Conservation (phyloP, 2,329 filamentous ascomycete genomes). For the Ramularia collo-cygni region DNA sequence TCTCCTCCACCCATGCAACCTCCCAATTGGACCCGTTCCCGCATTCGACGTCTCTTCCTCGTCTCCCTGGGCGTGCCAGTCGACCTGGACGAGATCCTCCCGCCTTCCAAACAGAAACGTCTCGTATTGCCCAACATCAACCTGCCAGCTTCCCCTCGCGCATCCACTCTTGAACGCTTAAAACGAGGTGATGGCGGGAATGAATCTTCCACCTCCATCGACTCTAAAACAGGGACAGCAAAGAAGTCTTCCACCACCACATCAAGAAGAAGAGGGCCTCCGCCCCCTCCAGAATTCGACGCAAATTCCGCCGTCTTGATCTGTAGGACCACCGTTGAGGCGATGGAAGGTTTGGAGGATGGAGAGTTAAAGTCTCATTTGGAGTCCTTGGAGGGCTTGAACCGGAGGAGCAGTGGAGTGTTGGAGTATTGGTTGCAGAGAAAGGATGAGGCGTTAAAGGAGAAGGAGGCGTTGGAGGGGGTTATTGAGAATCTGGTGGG, state of each 20-base stretch:
- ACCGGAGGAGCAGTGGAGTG: conserved; percentile 65
- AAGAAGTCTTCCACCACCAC: conserved; percentile 8
- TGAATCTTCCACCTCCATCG: conserved; percentile 26
- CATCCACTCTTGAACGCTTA: conserved; percentile 32
- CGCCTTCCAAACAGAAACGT: conserved; percentile 96
- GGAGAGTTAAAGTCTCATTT: conserved; percentile 69
- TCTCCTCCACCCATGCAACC: conserved; percentile 91
- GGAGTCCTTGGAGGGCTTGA: conserved; percentile 59
- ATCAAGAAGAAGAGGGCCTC: conserved; percentile 45
- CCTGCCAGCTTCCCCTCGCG: conserved; percentile 29
- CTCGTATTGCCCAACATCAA: conserved; percentile 78
- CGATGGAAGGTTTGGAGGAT: conserved; percentile 70
- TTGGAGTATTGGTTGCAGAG: conserved; percentile 83
- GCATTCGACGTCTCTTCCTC: conserved; percentile 88
- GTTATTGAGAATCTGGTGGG: conserved; percentile 90
- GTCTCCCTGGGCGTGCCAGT: conserved; percentile 94
- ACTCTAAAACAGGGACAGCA: conserved; percentile 24
- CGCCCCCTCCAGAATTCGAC: conserved; percentile 69
- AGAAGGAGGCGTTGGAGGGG: conserved; percentile 89
- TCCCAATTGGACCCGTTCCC: conserved; percentile 94
- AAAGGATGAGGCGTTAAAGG: conserved; percentile 78
- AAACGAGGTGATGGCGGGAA: conserved; percentile 27
- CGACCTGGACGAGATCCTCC: conserved; percentile 93
- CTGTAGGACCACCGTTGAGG: conserved; percentile 78
- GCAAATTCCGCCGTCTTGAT: conserved; percentile 69